Base-by-base conservation (phyloP, 1,139 yeast species). In the Yamadazyma atmosphaerica region DNA sequence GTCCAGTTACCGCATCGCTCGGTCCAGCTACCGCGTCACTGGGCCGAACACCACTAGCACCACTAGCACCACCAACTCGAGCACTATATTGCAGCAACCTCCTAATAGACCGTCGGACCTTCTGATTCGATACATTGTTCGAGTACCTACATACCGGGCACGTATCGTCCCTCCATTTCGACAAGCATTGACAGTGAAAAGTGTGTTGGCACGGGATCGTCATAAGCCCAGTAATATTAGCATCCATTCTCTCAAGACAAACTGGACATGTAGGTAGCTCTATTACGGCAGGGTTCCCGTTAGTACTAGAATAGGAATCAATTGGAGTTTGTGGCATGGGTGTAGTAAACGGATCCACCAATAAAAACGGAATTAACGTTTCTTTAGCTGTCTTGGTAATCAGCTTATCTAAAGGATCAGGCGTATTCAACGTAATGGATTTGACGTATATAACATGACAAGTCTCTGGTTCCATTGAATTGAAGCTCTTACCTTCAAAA, bases 251-350 rank as follows among this genome's bases (percentile, higher is more conserved):
- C 52, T 90, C 98, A 17, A 90, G 66, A 55, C 98, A 90, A 0
- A 90, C 97, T 0, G 97, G 96, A 54, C 98, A 90, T 0, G 95
- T 85, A 0, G 98, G 96, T 14, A 90, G 67, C 55, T 90, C 97
- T 15, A 77, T 22, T 17, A 27, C 25, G 14, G 26, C n/a, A n/a
- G n/a, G n/a, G n/a, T n/a, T 21, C 30, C 29, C 10, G 32, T 7
- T 13, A 5, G 16, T 31, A 4, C 13, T 13, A n/a, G 29, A 16
- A n/a, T 26, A 12, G 14, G 29, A 16, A 26, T 16, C 13, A 19
- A n/a, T 25, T 2, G 33, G 27, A 10, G 28, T 28, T 4, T 30
- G 32, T 2, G 17, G 32, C 7, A 28, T 28, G 13, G 47, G 48
- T 13, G 54, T 47, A 2, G 83, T 83, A 52, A 87, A 86, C 0